Conservation (phyloP, 2,329 filamentous ascomycete genomes). For the Xylariaceae sp. region DNA sequence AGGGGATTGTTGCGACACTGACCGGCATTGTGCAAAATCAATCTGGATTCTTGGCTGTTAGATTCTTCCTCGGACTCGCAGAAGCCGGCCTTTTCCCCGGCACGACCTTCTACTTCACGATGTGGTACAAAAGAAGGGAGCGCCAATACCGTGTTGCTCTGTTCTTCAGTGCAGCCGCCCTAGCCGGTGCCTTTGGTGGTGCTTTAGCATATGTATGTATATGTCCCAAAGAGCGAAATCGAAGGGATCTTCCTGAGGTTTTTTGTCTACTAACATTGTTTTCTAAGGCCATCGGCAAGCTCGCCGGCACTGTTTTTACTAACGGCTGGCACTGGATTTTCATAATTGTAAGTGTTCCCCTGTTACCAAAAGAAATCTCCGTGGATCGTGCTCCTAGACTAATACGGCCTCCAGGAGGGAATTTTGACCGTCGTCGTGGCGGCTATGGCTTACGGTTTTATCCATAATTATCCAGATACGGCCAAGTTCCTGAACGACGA, state of each 20-base stretch:
- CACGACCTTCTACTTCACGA: conserved; percentile 35
- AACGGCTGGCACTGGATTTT: conserved; percentile 59
- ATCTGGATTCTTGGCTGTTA: conserved; percentile 47
- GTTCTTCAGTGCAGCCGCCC: conserved; percentile 52
- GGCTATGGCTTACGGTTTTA: conserved; percentile 51
- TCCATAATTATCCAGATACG: conserved; percentile 62
- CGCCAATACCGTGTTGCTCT: conserved; percentile 52
- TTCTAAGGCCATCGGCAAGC: conserved; percentile 50
- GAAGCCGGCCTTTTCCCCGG: conserved; percentile 52
- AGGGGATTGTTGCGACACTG: conserved; percentile 49
- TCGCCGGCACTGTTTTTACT: conserved; percentile 48
- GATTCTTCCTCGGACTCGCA: conserved; percentile 54
- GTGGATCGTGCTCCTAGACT: conserved; percentile 24
- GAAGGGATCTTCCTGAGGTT: too few relatives aligned
- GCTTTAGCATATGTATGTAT: conserved; percentile 48
- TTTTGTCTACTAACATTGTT: conserved; percentile 1
- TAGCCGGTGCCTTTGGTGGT: conserved; percentile 55
- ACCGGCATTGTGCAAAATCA: conserved; percentile 47
- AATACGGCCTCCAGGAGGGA: conserved; percentile 46
- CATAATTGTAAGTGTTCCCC: conserved; percentile 49
- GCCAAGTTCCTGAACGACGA: conserved; percentile 53
- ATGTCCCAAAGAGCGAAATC: too few relatives aligned
- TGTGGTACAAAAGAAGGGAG: conserved; percentile 54
- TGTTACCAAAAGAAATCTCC: too few relatives aligned
- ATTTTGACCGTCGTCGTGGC: conserved; percentile 52